phyloP scores from a whole-genome alignment of 75 land plant species.

The Selaginella moellendorffii region DNA sequence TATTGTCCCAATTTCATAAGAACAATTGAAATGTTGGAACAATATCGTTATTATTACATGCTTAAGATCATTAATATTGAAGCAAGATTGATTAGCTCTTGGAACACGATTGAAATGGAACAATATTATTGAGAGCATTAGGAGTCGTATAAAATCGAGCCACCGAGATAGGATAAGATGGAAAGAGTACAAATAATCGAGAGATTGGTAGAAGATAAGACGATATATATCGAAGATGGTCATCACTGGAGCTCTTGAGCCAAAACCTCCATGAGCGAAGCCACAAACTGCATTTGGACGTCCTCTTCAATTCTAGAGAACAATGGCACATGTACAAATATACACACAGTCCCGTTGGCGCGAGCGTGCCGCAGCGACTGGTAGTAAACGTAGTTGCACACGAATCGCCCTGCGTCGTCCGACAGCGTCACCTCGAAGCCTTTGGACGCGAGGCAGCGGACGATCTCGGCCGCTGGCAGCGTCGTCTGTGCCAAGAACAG shows the following conservation, averaged over 20 bases:
- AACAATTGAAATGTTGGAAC: too few species aligned
- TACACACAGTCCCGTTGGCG: slow-evolving; percentile 46
- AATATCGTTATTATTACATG: too few species aligned
- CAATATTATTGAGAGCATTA: too few species aligned
- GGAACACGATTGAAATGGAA: too few species aligned
- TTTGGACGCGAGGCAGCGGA: slow-evolving; percentile 30
- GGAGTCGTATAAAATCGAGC: too few species aligned
- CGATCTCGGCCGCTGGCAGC: slow-evolving; percentile 56
- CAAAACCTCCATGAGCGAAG: slow-evolving; percentile 63
- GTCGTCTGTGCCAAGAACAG: slow-evolving; percentile 37
- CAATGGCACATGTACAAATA: slow-evolving; percentile 92
- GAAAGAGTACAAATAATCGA: too few species aligned
- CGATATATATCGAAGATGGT: too few species aligned
- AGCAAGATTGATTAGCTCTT: too few species aligned
- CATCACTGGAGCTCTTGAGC: slow-evolving; percentile 21
- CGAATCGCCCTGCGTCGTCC: slow-evolving; percentile 91
- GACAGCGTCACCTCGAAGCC: slow-evolving; percentile 64
- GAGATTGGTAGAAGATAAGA: too few species aligned
- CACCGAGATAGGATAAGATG: too few species aligned
- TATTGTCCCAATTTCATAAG: too few species aligned
- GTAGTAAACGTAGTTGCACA: slow-evolving; percentile 89
- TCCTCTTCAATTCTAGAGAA: slow-evolving; percentile 66
- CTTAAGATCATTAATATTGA: too few species aligned
- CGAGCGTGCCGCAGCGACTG: slow-evolving; percentile 69
- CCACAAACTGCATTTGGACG: slow-evolving; percentile 68